Conservation (phyloP, 75 land plant species). For the Sequoia sempervirens region DNA sequence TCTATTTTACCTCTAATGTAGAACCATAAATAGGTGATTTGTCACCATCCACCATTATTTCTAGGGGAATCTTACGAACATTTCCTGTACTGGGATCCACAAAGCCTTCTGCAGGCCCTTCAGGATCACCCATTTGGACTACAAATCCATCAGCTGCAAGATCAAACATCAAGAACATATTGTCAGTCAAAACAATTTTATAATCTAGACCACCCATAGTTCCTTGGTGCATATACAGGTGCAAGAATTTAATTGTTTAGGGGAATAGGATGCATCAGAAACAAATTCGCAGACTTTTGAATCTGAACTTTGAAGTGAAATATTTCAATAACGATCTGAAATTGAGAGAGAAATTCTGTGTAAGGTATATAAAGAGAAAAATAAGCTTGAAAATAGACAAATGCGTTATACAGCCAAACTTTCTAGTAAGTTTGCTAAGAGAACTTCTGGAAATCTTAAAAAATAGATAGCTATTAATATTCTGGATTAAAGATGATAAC, state of each 20-base stretch:
- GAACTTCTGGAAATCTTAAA: neutral
- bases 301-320: neutral
- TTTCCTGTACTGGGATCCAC: slow-evolving; percentile 95
- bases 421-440: neutral
- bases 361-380: neutral
- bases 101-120: slow-evolving; percentile 97
- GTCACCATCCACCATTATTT: slow-evolving; percentile 95
- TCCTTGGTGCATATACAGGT: neutral
- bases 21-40: slow-evolving; percentile 88
- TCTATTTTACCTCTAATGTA: slow-evolving; percentile 76
- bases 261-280: neutral
- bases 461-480: neutral
- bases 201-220: neutral
- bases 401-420: neutral
- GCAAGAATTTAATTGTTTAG: neutral
- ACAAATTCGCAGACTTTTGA: neutral
- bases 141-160: slow-evolving; percentile 99
- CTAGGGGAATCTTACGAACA: slow-evolving; percentile 75
- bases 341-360: neutral
- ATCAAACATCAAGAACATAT: neutral
- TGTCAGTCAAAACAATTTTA: neutral
- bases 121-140: slow-evolving; percentile 98
- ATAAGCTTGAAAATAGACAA: neutral
- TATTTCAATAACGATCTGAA: neutral
- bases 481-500: neutral